Base-by-base conservation (phyloP, 306 rosid species). In the Lablab purpureus region DNA sequence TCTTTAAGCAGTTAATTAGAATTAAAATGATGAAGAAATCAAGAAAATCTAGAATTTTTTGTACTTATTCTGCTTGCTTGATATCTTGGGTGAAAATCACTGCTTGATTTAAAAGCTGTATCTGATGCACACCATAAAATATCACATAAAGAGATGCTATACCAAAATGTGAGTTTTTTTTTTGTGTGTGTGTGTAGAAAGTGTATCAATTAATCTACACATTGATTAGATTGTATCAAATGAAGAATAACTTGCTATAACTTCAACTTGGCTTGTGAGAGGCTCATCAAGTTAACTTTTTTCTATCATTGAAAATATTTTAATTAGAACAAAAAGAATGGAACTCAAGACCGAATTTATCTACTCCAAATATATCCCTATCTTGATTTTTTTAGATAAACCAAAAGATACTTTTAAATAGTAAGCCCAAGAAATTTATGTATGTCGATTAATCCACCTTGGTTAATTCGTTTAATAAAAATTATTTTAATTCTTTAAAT, bases 31-130 rank as follows among this genome's bases (percentile, higher is more conserved):
- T n/a, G 62, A n/a, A 58, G 71, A 76, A 76, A 67, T 37, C 51
- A 37, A 66, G 71, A 27, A 66, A 66, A 66, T 49, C 64, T 51
- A n/a, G 14, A 14, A 3, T 12, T 51, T 77, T 11, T 15, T 37
- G 40, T 17, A 67, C 41, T 77, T 77, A 67, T 77, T 77, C 81
- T 67, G 40, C 67, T 52, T 77, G 75, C 56, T n/a, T 66, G 41
- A 67, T 51, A 77, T 77, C 55, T 77, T 34, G 27, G 73, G 43
- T 10, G 7, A 51, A 77, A 22, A 36, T 22, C 65, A 27, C 19
- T 23, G 52, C 40, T 76, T 63, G 81, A 77, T 77, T 51, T 66
- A 63, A 75, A 45, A 40, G 59, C 32, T 75, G 79, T 60, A 75
- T 60, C 71, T n/a, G 80, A 75, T 75, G 71, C 62, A 46, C 80